These are phyloP conservation scores for Lasiodiplodia sp. DNA, from an alignment of 2,329 filamentous ascomycete species.

Conservation along the genomic window DNA sequence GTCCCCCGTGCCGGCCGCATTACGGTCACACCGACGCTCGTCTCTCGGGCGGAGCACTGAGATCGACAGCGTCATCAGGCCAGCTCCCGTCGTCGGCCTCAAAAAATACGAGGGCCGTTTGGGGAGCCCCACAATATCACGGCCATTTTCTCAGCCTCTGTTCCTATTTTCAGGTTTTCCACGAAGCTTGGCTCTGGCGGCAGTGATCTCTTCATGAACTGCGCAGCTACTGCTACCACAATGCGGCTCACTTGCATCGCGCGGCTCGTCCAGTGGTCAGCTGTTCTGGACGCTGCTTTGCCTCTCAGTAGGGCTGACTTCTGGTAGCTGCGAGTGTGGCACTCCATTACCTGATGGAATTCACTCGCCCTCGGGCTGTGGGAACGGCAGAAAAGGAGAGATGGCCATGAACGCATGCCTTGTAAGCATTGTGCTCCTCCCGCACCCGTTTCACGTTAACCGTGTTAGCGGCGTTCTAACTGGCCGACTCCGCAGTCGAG, in stretches of 20 bases:
- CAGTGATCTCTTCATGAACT: slow-evolving; percentile 5
- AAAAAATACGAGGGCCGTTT: slow-evolving; percentile 4
- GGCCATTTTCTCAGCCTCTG: background rate
- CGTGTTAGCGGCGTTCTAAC: background rate
- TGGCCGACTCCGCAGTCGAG: background rate
- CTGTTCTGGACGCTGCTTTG: slow-evolving; percentile 1
- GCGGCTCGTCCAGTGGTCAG: background rate
- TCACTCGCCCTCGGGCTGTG: background rate
- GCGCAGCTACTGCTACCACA: background rate
- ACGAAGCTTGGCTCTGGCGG: background rate
- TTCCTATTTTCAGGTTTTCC: slow-evolving; percentile 19
- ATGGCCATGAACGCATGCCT: background rate
- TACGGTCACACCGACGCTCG: background rate
- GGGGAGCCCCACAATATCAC: slow-evolving; percentile 5
- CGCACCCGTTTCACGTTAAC: background rate
- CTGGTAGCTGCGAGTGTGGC: background rate
- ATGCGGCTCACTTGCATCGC: background rate
- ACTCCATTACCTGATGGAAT: background rate
- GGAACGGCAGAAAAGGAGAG: background rate
- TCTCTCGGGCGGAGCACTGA: background rate
- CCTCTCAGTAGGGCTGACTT: background rate
- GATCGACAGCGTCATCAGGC: background rate
- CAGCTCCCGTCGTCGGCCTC: background rate
- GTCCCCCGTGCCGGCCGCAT: background rate
- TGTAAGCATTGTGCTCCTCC: background rate